Evolutionary conservation across 2,329 filamentous ascomycete species (phyloP).

Genomic region (Pezicula carpinea): DNA sequence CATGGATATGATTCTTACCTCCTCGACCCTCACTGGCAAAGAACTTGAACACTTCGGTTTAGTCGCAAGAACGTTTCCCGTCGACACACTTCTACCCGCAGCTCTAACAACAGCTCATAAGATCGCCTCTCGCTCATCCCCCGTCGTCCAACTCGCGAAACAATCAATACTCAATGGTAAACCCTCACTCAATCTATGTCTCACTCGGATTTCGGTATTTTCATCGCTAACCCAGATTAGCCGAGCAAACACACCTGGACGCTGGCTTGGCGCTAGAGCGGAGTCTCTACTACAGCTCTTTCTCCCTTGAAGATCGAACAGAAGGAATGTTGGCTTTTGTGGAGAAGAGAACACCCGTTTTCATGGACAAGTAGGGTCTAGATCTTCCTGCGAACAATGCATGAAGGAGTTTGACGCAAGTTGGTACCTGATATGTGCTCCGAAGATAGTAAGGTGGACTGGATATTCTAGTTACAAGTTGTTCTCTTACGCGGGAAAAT

Average conservation of each 20-base stretch:
- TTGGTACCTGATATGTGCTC: too few relatives aligned
- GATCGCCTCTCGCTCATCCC: slow-evolving; percentile 35
- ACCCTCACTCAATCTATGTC: slow-evolving; percentile 1
- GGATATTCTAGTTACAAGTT: too few relatives aligned
- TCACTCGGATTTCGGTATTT: neutral
- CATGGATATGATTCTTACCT: slow-evolving; percentile 23
- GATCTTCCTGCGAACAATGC: too few relatives aligned
- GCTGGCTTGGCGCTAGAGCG: slow-evolving; percentile 35
- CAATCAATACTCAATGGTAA: slow-evolving; percentile 38
- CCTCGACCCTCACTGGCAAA: slow-evolving; percentile 12
- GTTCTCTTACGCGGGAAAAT: too few relatives aligned
- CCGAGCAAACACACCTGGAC: slow-evolving; percentile 36
- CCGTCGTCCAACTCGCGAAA: slow-evolving; percentile 38
- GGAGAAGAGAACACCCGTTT: slow-evolving; percentile 53
- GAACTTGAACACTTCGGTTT: slow-evolving; percentile 15
- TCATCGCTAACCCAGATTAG: slow-evolving; percentile 22
- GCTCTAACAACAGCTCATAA: slow-evolving; percentile 33
- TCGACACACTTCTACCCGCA: slow-evolving; percentile 32
- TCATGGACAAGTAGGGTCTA: slow-evolving; percentile 32
- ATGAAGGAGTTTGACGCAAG: neutral
- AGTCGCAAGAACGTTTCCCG: slow-evolving; percentile 26
- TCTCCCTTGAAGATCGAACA: slow-evolving; percentile 42
- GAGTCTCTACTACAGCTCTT: slow-evolving; percentile 32
- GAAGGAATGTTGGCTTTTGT: slow-evolving; percentile 57
- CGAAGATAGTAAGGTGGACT: too few relatives aligned